Base-by-base conservation (phyloP, 2,329 filamentous ascomycete genomes). In the Calonectria ilicicola region DNA sequence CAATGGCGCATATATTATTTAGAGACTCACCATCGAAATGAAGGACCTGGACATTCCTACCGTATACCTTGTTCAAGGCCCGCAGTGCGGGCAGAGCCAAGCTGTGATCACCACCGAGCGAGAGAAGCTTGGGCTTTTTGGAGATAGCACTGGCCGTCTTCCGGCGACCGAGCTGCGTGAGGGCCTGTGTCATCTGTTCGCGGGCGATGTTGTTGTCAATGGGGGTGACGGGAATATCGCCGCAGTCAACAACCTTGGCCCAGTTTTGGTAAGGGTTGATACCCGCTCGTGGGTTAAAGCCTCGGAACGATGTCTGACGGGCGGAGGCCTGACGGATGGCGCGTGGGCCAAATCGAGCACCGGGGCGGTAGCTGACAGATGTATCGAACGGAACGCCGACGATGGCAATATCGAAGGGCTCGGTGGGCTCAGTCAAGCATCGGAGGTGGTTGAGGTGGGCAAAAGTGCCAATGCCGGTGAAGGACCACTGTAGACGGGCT, bases 231-330 rank as follows among this genome's bases (percentile, higher is more conserved):
- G 96, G 95, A 69, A 98, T 95, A 82, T 98, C 96, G 58, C 96
- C 96, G 83, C 96, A 98, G 86, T 98, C 96, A 64, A 96, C 87
- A 72, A 98, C 91, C 63, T 90, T 95, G 10, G 95, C 93, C 90
- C 94, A 96, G 79, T 90, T 93, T 81, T 93, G 75, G 85, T 97
- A 98, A 0, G 96, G 95, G 83, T 98, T 98, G 76, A 98, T 89
- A 46, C 89, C 89, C 2, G 95, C 95, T 26, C 95, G 92, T 2
- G 93, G 91, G 84, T 98, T 98, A 89, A 94, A 86, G 80, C 93
- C 93, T 49, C 95, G 91, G 82, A 93, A 94, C 3, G 92, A 89
- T 17, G 93, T 95, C 84, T 98, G 95, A 23, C 95, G 92, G 9
- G 93, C 89, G 38, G 94, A 96, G 47, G 95, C 95, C 46, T 94